Evolutionary conservation across 2,329 filamentous ascomycete genomes (phyloP).

Genomic region (Aschersonia sp.): DNA sequence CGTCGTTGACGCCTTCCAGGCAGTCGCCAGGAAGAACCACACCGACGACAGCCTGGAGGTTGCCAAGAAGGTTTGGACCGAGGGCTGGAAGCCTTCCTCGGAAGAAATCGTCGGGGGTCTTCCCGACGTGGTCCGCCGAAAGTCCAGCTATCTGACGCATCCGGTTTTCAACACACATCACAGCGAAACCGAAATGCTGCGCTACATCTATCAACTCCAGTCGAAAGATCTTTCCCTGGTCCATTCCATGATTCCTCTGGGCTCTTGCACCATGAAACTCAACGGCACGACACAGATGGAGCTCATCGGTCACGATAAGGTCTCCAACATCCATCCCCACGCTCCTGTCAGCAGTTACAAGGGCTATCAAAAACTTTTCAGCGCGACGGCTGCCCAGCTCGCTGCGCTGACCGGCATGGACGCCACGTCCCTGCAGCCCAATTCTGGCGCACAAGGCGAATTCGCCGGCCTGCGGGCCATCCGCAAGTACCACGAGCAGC

Average conservation of each 20-base stretch:
- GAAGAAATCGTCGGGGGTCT: constrained; percentile 26
- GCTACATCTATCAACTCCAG: constrained; percentile 86
- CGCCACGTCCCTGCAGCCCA: constrained; percentile 80
- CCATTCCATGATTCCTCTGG: constrained; percentile 94
- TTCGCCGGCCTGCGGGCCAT: constrained; percentile 85
- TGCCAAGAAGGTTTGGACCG: constrained; percentile 25
- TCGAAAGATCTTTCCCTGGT: constrained; percentile 89
- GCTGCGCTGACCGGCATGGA: constrained; percentile 79
- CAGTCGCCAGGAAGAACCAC: constrained; percentile 12
- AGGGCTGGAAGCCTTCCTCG: constrained; percentile 16
- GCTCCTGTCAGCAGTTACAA: constrained; percentile 46
- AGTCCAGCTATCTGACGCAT: constrained; percentile 67
- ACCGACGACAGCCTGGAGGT: constrained; percentile 9
- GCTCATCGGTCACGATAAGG: constrained; percentile 62
- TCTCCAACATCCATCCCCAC: constrained; percentile 72
- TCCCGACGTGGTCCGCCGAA: constrained; percentile 50
- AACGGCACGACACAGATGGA: constrained; percentile 92
- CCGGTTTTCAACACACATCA: constrained; percentile 91
- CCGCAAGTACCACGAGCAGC: constrained; percentile 64
- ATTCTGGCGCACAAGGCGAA: constrained; percentile 91
- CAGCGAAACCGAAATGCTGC: constrained; percentile 84
- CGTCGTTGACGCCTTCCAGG: constrained; percentile 12
- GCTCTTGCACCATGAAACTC: constrained; percentile 97
- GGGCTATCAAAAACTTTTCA: constrained; percentile 58
- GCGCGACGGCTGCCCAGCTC: constrained; percentile 61